Evolutionary conservation across 1,284 basidiomycete genomes (phyloP), one percentile per base, ranked within the genome.

Genomic region (Dichomitus squalens): DNA sequence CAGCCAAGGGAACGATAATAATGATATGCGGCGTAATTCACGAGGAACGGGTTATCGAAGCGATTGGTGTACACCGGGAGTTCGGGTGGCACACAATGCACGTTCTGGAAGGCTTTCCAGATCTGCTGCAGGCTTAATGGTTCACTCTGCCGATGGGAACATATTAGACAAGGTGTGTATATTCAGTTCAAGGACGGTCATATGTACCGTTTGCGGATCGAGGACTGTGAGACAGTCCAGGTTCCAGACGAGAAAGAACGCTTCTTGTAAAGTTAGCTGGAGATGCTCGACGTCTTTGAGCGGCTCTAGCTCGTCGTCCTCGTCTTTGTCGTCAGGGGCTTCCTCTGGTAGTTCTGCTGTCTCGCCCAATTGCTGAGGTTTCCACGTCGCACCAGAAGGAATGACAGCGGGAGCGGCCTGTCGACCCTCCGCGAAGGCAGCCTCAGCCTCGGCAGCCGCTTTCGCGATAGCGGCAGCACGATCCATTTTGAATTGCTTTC

Each of bases 1-100:
- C 97, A 99, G n/a, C 97, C 97, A 4, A 99, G 81, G 2, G 95
- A 95, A 20, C 96, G 87, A 71, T 93, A 99, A 74, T 99, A 95
- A 71, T 99, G 96, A 70, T 96, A 98, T 7, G 86, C 87, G 49
- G 90, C 87, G 69, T 98, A 99, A 65, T 93, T 84, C 35, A 99
- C 79, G 34, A 99, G 76, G 75, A 98, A 95, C 0, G 96, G 95
- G 70, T 97, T 97, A 76, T 98, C 96, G 47, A 87, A 82, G 51
- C 85, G 80, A 27, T 79, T 72, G 23, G 69, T 53, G 39, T 68
- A 66, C 9, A 72, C 43, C 52, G 36, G 71, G 70, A 59, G 78
- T 61, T 66, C 52, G 61, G 61, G 69, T 36, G 63, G 70, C 38
- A 60, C 31, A 31, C 59, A 63, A 25, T 75, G 74, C 3, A 74